phyloP scores from a whole-genome alignment of 306 rosid genomes.

The Gastrolobium bilobum region DNA sequence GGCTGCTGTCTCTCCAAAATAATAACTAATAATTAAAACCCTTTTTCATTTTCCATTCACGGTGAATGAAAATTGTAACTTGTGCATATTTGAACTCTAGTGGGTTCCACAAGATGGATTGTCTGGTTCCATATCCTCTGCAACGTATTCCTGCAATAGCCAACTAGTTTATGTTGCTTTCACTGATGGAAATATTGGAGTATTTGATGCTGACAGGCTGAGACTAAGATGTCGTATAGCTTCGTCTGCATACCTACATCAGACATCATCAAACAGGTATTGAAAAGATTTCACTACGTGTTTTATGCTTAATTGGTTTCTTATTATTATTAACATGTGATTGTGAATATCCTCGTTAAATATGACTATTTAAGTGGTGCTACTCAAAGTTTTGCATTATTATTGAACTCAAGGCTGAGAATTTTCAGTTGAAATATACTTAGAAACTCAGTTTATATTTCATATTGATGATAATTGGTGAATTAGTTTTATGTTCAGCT shows the following conservation, averaged over 20 bases:
- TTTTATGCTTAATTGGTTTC: neutral
- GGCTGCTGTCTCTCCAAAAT: neutral
- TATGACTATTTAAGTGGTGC: slow-evolving; percentile 2
- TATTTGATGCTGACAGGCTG: slow-evolving; percentile 76
- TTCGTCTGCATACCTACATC: slow-evolving; percentile 68
- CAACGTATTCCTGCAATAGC: slow-evolving; percentile 79
- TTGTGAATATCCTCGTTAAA: neutral
- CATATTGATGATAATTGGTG: slow-evolving; percentile 5
- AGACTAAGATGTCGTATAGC: slow-evolving; percentile 76
- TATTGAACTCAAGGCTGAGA: neutral
- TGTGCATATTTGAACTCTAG: slow-evolving; percentile 53
- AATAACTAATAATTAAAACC: neutral
- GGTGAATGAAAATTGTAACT: slow-evolving; percentile 30
- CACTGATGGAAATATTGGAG: slow-evolving; percentile 82
- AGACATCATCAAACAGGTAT: slow-evolving; percentile 62
- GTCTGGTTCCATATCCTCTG: slow-evolving; percentile 65
- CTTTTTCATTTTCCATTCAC: neutral
- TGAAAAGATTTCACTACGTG: slow-evolving; percentile 16
- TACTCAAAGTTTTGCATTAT: slow-evolving; percentile 5
- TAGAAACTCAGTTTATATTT: neutral
- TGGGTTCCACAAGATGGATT: slow-evolving; percentile 80
- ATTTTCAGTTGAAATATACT: neutral
- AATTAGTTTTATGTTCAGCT: neutral
- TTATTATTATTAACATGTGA: slow-evolving; percentile 23
- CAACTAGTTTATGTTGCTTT: slow-evolving; percentile 73